Percentiles rank a stretch among this genome's conserved stretches.
Conservation (phyloP, 225 moss, liverwort and hornwort genomes). For the Sphagnum tenellum region DNA sequence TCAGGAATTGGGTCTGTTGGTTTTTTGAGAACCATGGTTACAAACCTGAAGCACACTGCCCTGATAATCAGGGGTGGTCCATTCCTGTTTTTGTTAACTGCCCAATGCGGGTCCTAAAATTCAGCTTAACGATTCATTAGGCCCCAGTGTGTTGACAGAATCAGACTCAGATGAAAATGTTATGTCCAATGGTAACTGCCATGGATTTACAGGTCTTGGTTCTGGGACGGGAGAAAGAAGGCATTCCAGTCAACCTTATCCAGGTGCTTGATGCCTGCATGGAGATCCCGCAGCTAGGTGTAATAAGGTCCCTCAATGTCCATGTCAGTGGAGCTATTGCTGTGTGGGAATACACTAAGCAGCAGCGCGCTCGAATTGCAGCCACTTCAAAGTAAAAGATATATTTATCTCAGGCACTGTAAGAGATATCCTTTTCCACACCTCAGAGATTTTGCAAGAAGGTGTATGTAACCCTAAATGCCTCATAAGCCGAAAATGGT, state of each 20-base stretch:
- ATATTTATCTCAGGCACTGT: too few species aligned
- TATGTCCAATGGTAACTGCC: neutral
- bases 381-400: too few species aligned
- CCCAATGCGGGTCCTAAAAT: neutral
- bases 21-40: neutral
- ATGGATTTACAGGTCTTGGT: conserved; percentile 37
- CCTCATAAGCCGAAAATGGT: too few species aligned
- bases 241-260: conserved; percentile 40
- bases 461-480: too few species aligned
- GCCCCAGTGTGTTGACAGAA: neutral
- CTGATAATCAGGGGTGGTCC: neutral
- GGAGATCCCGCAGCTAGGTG: conserved; percentile 62
- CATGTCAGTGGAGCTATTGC: conserved; percentile 67
- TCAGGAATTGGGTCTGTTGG: neutral
- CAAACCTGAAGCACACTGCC: neutral
- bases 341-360: conserved; percentile 64
- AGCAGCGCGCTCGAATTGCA: conserved; percentile 9
- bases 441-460: too few species aligned
- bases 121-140: too few species aligned
- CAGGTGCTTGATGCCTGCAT: conserved; percentile 48
- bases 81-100: neutral
- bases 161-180: neutral
- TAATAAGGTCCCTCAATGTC: conserved; percentile 56
- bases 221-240: conserved; percentile 40
- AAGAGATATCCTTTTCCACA: too few species aligned